Evolutionary conservation across 768 basidiomycete genomes (phyloP), one percentile per base, ranked within the genome.

Genomic region (Russula brevipes): DNA sequence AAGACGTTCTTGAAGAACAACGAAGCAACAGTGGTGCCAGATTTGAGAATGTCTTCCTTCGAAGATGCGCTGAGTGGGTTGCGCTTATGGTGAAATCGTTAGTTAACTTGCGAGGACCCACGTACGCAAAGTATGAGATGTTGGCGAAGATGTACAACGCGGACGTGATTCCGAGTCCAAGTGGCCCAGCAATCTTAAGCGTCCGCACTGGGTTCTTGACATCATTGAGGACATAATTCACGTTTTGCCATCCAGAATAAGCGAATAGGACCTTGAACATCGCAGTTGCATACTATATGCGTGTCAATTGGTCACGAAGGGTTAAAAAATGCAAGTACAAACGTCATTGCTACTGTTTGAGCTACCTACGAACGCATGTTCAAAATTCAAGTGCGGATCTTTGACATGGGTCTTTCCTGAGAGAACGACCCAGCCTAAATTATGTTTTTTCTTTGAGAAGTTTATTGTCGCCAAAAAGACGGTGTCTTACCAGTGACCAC

Each of bases 1-100:
- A 85, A 86, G 6, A 85, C 84, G n/a, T 83, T 82, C 56, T 73
- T 69, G 71, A 86, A 86, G 70, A 85, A 86, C 39, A 85, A 69
- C 0, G 82, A 76, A 4, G 85, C 85, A 12, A 85, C 83, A 3
- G 82, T 84, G 6, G 81, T 80, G 0, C 80, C 81, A 0, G 78
- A 75, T 9, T 76, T 71, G 33, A 75, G 59, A 36, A 86, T 84
- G 63, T 85, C 76, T 4, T 76, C 70, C 69, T 81, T 79, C 6
- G 81, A 76, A 3, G 80, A 76, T 5, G 80, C 82, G 24, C 70
- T 76, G 60, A 6, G 12, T 30, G 9, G 41, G 24, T 14, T 12
- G 42, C 3, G 10, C 31, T 41, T 6, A 49, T 17, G n/a, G 33
- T 36, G 24, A 11, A 10, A 14, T 33, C 35, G 2, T 9, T 51